Evolutionary conservation across 2,329 filamentous ascomycete genomes (phyloP), one percentile per base, ranked within the genome.

Genomic region (Sporothrix euskadiensis): DNA sequence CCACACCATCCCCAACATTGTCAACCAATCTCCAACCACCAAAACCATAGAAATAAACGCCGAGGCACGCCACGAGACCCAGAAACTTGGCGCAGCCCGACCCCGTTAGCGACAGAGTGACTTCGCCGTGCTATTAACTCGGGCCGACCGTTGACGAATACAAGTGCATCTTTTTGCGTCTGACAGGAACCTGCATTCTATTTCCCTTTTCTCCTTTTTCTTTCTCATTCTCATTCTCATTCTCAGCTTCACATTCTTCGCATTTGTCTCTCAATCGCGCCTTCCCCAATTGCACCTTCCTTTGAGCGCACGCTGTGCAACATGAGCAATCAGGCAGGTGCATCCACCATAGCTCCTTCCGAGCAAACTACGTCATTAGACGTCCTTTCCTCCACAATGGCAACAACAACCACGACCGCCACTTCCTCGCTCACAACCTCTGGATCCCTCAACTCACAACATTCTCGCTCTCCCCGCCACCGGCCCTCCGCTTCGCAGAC

Each of bases 311-410:
- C 22, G 8, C 22, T 59, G 68, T 32, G 39, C 22, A 22, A 61
- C 56, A 71, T 71, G 69, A 41, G 56, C 69, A 22, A 61, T 41
- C 2, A 26, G 54, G 41, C 54, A 61, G 54, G 56, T 49, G 56
- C 69, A 22, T 9, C 54, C 16, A 0, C 54, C 39, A 49, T 39
- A 35, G 56, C 69, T 12, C 54, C 69, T 70, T 26, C 68, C 68
- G 52, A 70, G 35, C 68, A 32, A 56, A 35, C 32, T 32, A 54
- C 57, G 57, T 71, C 70, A 65, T 71, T 35, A n/a, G 65, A 68
- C 63, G 26, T n/a, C 26, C 63, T 57, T 32, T 52, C 54, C n/a
- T 44, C 56, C 56, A 57, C 39, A 44, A 59, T 39, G 59, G 8
- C 54, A 7, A 59, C 39, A 8, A 44, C 32, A 9, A 30, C 44